Base-by-base conservation (phyloP, 495 filamentous ascomycete genomes). In the Aspergillus coremiiformis region DNA sequence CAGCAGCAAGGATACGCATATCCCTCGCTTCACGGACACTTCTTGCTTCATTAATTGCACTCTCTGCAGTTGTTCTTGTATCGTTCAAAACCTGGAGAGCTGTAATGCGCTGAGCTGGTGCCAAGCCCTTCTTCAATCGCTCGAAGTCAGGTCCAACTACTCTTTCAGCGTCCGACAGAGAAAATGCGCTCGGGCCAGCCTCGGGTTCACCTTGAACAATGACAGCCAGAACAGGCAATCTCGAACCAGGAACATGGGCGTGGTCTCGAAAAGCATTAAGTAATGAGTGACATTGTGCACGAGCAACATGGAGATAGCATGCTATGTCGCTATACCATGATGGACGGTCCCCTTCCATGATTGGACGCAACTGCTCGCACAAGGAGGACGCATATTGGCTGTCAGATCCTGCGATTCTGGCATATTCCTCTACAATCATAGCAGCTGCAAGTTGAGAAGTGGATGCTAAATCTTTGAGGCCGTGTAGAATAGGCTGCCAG, bases 191-290 rank as follows among this genome's bases (percentile, higher is more conserved):
- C 15, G 89, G 89, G 10, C 92, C 90, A 39, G 93, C 90, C 61
- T 90, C 87, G 1, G 84, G 66, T 54, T 97, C 92, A 17, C 93
- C 94, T 72, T 97, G 93, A 20, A 94, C 87, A 33, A 97, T 84
- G 27, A 90, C 86, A 48, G 94, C 87, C 32, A 96, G 79, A 10
- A 71, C 70, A 3, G 93, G 92, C 41, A 97, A 64, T 62, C 85
- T 88, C 41, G 77, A 72, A 43, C 77, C 71, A 37, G 84, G 71
- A 11, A 96, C 82, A 62, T 90, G 88, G 21, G 85, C 88, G 52
- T 88, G 80, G 53, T 96, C 90, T 53, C 87, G 78, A 78, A 97
- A 97, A 23, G 88, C 75, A 65, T 90, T 94, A 52, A 96, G 71
- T 27, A 98, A 71, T 30, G 90, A 87, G 51, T 89, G 85, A 63